phyloP scores from a whole-genome alignment of 306 rosid species.

The Prunus kanzakura region DNA sequence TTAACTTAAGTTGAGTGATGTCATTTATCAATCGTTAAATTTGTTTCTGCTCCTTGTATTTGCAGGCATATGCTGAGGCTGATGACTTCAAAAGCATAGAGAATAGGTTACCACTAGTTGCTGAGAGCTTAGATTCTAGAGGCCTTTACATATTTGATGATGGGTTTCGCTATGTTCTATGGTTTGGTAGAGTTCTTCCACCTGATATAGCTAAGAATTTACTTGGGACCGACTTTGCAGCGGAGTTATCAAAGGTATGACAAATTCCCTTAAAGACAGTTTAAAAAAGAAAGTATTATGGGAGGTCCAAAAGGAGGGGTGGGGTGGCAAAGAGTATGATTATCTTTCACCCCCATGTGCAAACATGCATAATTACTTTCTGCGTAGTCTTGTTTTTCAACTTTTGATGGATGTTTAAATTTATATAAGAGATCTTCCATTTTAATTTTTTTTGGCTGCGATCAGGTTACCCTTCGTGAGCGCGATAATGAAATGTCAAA shows the following conservation, averaged over 20 bases:
- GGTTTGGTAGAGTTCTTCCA: slow-evolving; percentile 93
- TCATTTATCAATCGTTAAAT: slow-evolving; percentile 16
- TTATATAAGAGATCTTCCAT: background rate
- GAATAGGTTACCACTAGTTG: slow-evolving; percentile 74
- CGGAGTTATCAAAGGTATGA: slow-evolving; percentile 94
- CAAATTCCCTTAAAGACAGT: slow-evolving; percentile 1
- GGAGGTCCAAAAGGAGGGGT: background rate
- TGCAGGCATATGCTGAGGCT: slow-evolving; percentile 52
- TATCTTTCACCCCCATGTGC: background rate
- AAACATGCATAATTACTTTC: background rate
- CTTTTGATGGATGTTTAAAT: background rate
- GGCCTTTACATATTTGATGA: slow-evolving; percentile 81
- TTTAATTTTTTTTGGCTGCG: slow-evolving; percentile 1
- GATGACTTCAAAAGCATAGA: slow-evolving; percentile 51
- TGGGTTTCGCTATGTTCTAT: slow-evolving; percentile 73
- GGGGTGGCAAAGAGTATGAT: background rate
- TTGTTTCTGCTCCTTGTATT: slow-evolving; percentile 27
- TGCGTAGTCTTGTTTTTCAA: background rate
- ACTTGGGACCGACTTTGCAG: slow-evolving; percentile 83
- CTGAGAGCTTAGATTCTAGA: slow-evolving; percentile 87
- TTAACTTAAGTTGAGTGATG: slow-evolving; percentile 12
- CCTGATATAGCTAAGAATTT: slow-evolving; percentile 90
- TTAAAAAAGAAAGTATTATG: background rate
- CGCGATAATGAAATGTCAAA: slow-evolving; percentile 78
- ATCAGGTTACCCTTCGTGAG: slow-evolving; percentile 60